Conservation (phyloP, 129 eudicot species). For the Ambrosia artemisiifolia region DNA sequence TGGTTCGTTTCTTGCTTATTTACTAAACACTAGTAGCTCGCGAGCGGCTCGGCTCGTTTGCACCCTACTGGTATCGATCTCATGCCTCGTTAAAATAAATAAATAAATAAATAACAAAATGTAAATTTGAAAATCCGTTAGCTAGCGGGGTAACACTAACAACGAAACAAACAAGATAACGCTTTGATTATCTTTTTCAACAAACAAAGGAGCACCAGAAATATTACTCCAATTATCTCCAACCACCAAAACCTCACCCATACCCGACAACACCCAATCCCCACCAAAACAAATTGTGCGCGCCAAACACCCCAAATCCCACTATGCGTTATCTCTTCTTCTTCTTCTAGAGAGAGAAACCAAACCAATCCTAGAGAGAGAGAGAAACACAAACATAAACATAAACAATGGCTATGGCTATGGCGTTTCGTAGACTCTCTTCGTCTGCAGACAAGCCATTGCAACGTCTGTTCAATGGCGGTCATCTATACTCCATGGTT, state of each 20-base stretch:
- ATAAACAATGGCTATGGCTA: constrained; percentile 73
- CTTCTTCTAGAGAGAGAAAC: constrained; percentile 12
- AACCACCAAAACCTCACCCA: constrained; percentile 80
- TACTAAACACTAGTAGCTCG: too few species aligned
- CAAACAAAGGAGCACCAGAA: constrained; percentile 44
- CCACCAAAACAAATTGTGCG: constrained; percentile 26
- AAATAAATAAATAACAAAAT: too few species aligned
- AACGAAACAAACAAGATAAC: constrained; percentile 29
- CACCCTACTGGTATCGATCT: too few species aligned
- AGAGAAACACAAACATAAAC: constrained; percentile 56
- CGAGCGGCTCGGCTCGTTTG: too few species aligned
- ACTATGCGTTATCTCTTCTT: constrained; percentile 13
- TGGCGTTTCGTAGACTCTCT: constrained; percentile 78
- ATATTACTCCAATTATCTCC: constrained; percentile 40
- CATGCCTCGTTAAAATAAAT: too few species aligned
- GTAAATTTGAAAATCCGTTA: background rate
- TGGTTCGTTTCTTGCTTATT: too few species aligned
- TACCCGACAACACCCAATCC: constrained; percentile 28
- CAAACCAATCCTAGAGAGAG: constrained; percentile 12
- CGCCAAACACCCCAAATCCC: constrained; percentile 14
- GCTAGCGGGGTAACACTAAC: background rate
- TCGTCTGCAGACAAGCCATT: constrained; percentile 70
- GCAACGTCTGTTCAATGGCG: constrained; percentile 65
- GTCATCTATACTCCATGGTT: constrained; percentile 74
- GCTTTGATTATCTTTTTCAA: background rate